Evolutionary conservation across 2,329 filamentous ascomycete species (phyloP), one percentile per base, ranked within the genome.

Genomic region (Emergomyces orientalis): DNA sequence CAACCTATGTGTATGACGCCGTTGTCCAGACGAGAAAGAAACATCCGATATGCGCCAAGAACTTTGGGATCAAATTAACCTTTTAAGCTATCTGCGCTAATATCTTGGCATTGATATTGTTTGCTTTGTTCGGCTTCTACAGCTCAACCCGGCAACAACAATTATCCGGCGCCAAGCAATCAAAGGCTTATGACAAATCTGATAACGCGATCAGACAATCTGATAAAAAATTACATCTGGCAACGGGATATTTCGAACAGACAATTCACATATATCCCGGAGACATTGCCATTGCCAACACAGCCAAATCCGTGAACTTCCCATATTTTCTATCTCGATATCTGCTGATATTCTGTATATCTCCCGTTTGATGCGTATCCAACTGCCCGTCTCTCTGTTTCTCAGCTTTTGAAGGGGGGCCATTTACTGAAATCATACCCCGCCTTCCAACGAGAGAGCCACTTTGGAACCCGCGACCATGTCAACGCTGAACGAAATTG

Each of bases 401-500:
- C 5, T 25, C 25, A 19, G 25, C 13, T 17, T 17, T 19, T 30
- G n/a, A n/a, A 45, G 30, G 17, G 45, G 13, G 55, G 13, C 34
- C 55, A 27, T 39, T 32, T 58, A 6, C 6, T 22, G 22, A 7
- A 58, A 13, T n/a, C 19, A 41, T 43, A 30, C 55, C 22, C 55
- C 55, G 37, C 55, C 34, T 41, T 56, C 7, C 49, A 17, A 30
- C 22, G 27, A 13, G 22, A 37, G 37, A 32, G 8, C 52, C 52
- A 55, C 27, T 19, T 30, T n/a, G 27, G 27, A 39, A 17, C n/a
- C 37, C 54, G 34, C 62, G 63, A 79, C 68, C 66, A 92, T 92
- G 88, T 90, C 88, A 67, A 86, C 84, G 64, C 85, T 97, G 71
- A 84, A 83, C 67, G 89, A 95, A 71, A 88, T 97, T 77, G 83